Evolutionary conservation across 805 yeast species (phyloP), one percentile per base, ranked within the genome.

Genomic region (Starmerella geochares): DNA sequence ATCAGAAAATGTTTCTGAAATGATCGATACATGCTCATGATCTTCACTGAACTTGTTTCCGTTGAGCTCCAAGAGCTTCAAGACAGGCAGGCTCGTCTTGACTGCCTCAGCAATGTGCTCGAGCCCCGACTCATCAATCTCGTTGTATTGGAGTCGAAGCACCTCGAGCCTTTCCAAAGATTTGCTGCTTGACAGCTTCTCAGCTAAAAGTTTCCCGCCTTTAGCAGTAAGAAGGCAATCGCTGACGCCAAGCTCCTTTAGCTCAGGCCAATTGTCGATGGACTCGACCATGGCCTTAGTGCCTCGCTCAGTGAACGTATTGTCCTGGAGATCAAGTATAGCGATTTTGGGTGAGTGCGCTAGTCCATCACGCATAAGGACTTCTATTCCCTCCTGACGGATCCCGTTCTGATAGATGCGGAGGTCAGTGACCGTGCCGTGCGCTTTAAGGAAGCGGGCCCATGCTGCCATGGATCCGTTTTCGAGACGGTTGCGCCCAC

Each of bases 401-500:
- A 92, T 92, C 64, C 99, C 99, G 66, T 92, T 92, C 70, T 92
- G 99, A 64, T 86, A 90, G 58, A 92, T 73, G 64, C 83, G 80
- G 31, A 88, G 78, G 52, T 73, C 78, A 65, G 83, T 78, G 62
- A 88, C 72, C 47, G 79, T 77, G 38, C 76, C 73, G 66, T 92
- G 95, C 47, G 82, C 81, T 64, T 83, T 82, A 58, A 92, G 75
- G 53, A 94, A 95, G 50, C 85, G 72, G 9, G 96, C 79, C 69
- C 94, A 76, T 56, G 83, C 82, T 59, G 80, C 79, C 66, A 86
- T 78, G 5, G 96, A 87, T 2, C 97, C 98, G 65, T 87, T 87
- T 66, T 92, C 99, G 57, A 92, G 76, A 68, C 99, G 83, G 69
- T 92, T 92, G 69, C 99, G 79, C 56, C 98, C 98, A 69, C 99